phyloP scores from a whole-genome alignment of 352 stramenopile species.

The Globisporangium irregulare region DNA sequence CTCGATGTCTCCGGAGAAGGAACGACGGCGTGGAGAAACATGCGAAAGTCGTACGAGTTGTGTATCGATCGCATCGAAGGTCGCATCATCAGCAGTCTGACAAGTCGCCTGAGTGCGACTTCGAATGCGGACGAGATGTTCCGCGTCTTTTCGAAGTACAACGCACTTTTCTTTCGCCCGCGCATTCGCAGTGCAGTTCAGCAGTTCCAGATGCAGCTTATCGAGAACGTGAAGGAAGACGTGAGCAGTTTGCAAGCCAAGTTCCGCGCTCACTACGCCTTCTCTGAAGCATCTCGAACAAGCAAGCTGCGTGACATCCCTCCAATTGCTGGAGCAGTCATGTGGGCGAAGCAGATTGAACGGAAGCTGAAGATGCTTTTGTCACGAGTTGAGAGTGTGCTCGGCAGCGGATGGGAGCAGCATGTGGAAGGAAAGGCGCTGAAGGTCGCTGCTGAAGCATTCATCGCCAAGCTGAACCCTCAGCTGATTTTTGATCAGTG shows the following conservation, averaged over 20 bases:
- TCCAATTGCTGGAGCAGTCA: slow-evolving; percentile 96
- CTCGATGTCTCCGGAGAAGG: slow-evolving; percentile 88
- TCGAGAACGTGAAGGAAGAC: slow-evolving; percentile 97
- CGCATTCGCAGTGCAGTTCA: slow-evolving; percentile 95
- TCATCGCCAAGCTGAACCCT: slow-evolving; percentile 85
- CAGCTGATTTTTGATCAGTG: slow-evolving; percentile 95
- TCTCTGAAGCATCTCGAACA: slow-evolving; percentile 93
- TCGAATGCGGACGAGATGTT: slow-evolving; percentile 96
- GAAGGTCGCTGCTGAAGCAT: slow-evolving; percentile 87
- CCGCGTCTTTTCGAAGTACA: slow-evolving; percentile 97
- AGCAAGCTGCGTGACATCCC: slow-evolving; percentile 96
- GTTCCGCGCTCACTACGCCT: slow-evolving; percentile 94
- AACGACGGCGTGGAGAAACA: slow-evolving; percentile 75
- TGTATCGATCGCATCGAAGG: slow-evolving; percentile 92
- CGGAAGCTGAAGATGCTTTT: slow-evolving; percentile 97
- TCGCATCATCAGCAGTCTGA: slow-evolving; percentile 89
- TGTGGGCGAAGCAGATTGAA: slow-evolving; percentile 99
- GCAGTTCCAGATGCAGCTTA: slow-evolving; percentile 98
- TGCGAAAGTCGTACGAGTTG: slow-evolving; percentile 88
- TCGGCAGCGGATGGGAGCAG: slow-evolving; percentile 97
- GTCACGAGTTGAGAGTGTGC: slow-evolving; percentile 95
- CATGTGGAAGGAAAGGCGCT: slow-evolving; percentile 96
- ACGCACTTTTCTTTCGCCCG: slow-evolving; percentile 96
- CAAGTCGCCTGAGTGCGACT: slow-evolving; percentile 81
- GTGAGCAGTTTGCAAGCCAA: slow-evolving; percentile 96